Evolutionary conservation across 768 basidiomycete species (phyloP).

Genomic region (Candolleomyces eurysporus): DNA sequence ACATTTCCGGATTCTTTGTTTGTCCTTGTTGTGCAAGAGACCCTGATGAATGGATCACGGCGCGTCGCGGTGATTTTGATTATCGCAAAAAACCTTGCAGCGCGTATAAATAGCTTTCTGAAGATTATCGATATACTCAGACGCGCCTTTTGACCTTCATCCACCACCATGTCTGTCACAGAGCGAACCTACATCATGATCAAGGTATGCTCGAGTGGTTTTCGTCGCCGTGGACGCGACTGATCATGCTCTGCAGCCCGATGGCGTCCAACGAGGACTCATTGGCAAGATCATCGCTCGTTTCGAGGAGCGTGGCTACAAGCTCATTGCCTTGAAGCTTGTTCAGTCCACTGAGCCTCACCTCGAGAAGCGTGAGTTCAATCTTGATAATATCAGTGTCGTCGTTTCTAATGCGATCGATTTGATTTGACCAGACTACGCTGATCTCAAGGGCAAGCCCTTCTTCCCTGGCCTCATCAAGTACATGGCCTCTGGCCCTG

Average conservation of each 20-base stretch:
- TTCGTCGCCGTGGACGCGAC: slow-evolving; percentile 14
- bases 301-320: slow-evolving; percentile 98
- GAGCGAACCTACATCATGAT: slow-evolving; percentile 99
- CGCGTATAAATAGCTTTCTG: slow-evolving; percentile 18
- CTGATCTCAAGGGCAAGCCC: slow-evolving; percentile 87
- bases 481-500: slow-evolving; percentile 96
- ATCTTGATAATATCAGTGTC: background rate
- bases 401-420: slow-evolving; percentile 11
- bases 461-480: slow-evolving; percentile 97
- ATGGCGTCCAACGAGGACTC: slow-evolving; percentile 96
- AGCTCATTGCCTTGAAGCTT: slow-evolving; percentile 94
- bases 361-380: slow-evolving; percentile 79
- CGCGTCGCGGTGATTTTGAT: slow-evolving; percentile 22
- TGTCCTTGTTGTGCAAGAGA: slow-evolving; percentile 28
- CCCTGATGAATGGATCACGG: slow-evolving; percentile 2
- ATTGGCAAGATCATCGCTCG: slow-evolving; percentile 93
- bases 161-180: slow-evolving; percentile 55
- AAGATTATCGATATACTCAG: slow-evolving; percentile 18
- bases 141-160: slow-evolving; percentile 24
- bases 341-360: slow-evolving; percentile 75
- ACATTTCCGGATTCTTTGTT: slow-evolving; percentile 40
- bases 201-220: slow-evolving; percentile 57
- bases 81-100: slow-evolving; percentile 36
- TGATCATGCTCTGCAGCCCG: slow-evolving; percentile 61
- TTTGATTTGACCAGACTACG: slow-evolving; percentile 67